These are phyloP conservation scores for Penicillium occitanis DNA, from an alignment of 2,329 filamentous ascomycete genomes.

Conservation along the genomic window DNA sequence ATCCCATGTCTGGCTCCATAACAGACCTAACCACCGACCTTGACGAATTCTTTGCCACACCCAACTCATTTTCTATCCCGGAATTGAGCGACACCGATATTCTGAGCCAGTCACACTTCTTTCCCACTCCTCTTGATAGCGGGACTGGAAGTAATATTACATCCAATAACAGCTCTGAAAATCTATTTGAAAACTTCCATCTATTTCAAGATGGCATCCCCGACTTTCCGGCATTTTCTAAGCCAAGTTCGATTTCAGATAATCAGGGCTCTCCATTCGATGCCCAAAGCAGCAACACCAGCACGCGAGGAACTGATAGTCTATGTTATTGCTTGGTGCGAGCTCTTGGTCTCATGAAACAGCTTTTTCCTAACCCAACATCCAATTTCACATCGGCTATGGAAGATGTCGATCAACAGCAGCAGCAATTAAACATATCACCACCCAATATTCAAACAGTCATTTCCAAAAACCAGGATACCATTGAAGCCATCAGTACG, in stretches of 20 bases:
- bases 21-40: conserved; percentile 20
- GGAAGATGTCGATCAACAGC: not conserved
- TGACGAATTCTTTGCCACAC: conserved; percentile 23
- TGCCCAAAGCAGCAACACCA: not conserved
- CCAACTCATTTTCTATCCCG: conserved; percentile 21
- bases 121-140: not conserved
- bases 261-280: not conserved
- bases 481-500: conserved; percentile 31
- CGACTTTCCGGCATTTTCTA: not conserved
- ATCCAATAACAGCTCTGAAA: not conserved
- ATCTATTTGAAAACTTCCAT: not conserved
- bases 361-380: not conserved
- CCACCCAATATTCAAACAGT: not conserved
- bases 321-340: not conserved
- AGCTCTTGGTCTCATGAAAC: not conserved
- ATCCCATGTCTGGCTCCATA: not conserved
- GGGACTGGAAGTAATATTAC: not conserved
- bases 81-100: not conserved
- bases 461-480: conserved; percentile 26
- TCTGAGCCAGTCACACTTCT: not conserved
- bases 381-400: not conserved
- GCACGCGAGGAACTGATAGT: not conserved
- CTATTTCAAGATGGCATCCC: not conserved
- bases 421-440: not conserved
- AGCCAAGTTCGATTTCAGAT: not conserved